A percentile compares a stretch with the other conserved stretches of the same genome.
Evolutionary conservation across 805 yeast genomes (phyloP).

Genomic region (Starmerella tilneyi): DNA sequence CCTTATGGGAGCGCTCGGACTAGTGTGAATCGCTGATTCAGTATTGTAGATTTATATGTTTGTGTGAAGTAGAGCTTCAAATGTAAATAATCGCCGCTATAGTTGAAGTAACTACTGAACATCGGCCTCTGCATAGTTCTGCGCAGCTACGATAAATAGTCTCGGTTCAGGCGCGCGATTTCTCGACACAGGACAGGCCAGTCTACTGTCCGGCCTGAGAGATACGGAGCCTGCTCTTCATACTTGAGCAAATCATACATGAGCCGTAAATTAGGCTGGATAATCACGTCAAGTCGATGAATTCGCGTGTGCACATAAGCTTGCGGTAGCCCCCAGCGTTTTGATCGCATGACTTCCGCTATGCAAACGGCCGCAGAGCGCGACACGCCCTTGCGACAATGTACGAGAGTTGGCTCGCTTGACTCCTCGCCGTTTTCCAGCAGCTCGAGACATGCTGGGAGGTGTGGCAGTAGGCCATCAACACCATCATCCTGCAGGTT

Average conservation of each 20-base stretch:
- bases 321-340: slow-evolving; percentile 53
- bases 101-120: too few relatives aligned
- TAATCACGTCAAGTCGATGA: slow-evolving; percentile 77
- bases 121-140: not conserved
- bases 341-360: slow-evolving; percentile 82
- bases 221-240: slow-evolving; percentile 36
- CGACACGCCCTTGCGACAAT: slow-evolving; percentile 92
- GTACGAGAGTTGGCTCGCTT: slow-evolving; percentile 52
- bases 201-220: slow-evolving; percentile 53
- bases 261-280: slow-evolving; percentile 84
- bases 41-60: too few relatives aligned
- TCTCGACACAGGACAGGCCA: slow-evolving; percentile 85
- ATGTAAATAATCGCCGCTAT: too few relatives aligned
- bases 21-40: too few relatives aligned
- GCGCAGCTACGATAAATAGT: slow-evolving; percentile 40
- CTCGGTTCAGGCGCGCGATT: slow-evolving; percentile 60
- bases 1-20: slow-evolving; percentile 45
- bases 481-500: slow-evolving; percentile 87
- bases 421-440: slow-evolving; percentile 38
- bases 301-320: slow-evolving; percentile 88
- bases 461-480: slow-evolving; percentile 55
- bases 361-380: slow-evolving; percentile 92
- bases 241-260: slow-evolving; percentile 80
- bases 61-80: too few relatives aligned
- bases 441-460: slow-evolving; percentile 55